Percentiles rank a stretch among this genome's conserved stretches.
These are phyloP conservation scores for Ogataea nakhonphanomensis DNA, from an alignment of 805 yeast species.

Conservation along the genomic window DNA sequence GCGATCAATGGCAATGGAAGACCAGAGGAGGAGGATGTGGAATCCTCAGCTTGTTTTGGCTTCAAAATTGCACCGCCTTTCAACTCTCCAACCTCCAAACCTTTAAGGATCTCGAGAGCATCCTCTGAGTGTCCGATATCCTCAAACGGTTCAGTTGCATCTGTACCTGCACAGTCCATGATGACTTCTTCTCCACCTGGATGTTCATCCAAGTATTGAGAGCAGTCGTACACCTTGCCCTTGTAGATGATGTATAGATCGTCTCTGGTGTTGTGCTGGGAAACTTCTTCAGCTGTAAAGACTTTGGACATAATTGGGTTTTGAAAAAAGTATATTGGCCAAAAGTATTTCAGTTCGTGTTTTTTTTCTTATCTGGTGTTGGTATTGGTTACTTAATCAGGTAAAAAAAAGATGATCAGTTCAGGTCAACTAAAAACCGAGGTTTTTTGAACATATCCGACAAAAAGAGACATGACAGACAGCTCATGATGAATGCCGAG, in stretches of 20 bases:
- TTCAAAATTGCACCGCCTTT: slow-evolving; percentile 61
- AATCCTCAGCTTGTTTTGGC: slow-evolving; percentile 22
- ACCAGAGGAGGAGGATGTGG: slow-evolving; percentile 11
- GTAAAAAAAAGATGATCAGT: slow-evolving; percentile 2
- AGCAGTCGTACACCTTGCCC: slow-evolving; percentile 74
- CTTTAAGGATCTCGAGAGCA: slow-evolving; percentile 73
- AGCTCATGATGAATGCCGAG: too few relatives aligned
- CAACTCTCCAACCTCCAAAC: slow-evolving; percentile 71
- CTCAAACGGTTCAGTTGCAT: slow-evolving; percentile 68
- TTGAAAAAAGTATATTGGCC: slow-evolving; percentile 1
- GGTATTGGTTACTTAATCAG: slow-evolving; percentile 11
- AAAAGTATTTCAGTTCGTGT: not conserved
- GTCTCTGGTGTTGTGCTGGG: slow-evolving; percentile 67
- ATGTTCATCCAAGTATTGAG: slow-evolving; percentile 69
- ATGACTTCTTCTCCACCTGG: slow-evolving; percentile 76
- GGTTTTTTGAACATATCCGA: too few relatives aligned
- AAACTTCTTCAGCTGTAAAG: slow-evolving; percentile 64
- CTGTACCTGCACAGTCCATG: slow-evolving; percentile 73
- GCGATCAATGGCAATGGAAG: slow-evolving; percentile 28
- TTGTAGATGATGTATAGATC: slow-evolving; percentile 84
- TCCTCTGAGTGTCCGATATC: slow-evolving; percentile 98
- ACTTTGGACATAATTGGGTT: slow-evolving; percentile 42
- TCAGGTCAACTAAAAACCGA: too few relatives aligned
- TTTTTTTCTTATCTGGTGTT: slow-evolving; percentile 8
- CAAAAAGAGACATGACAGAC: too few relatives aligned